These are phyloP conservation scores for Galeopsis tetrahit DNA, from an alignment of 257 asterid genomes.

Conservation along the genomic window DNA sequence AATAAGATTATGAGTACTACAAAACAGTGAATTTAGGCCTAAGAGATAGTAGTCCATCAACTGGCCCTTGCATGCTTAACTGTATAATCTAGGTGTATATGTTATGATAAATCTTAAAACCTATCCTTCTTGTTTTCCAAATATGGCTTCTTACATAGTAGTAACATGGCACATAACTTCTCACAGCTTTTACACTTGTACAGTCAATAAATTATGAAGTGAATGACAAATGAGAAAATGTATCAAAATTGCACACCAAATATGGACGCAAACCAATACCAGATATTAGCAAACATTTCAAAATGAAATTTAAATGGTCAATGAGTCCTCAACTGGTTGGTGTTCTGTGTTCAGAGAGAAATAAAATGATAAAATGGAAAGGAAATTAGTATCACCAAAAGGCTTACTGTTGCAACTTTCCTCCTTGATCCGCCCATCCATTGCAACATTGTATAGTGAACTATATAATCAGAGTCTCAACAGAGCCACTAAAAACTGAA, in stretches of 20 bases:
- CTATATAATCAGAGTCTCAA: slow-evolving; percentile 26
- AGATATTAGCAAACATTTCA: not conserved
- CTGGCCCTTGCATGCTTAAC: slow-evolving; percentile 6
- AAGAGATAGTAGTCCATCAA: slow-evolving; percentile 5
- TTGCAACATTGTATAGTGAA: slow-evolving; percentile 64
- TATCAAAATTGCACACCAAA: slow-evolving; percentile 13
- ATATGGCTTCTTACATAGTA: slow-evolving; percentile 4
- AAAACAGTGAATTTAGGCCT: not conserved
- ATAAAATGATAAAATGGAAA: slow-evolving; percentile 22
- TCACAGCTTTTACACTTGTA: slow-evolving; percentile 1
- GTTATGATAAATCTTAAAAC: not conserved
- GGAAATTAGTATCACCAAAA: slow-evolving; percentile 9
- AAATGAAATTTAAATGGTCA: slow-evolving; percentile 13
- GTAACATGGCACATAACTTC: not conserved
- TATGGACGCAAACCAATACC: not conserved
- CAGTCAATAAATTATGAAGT: slow-evolving; percentile 21
- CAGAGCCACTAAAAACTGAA: slow-evolving; percentile 29
- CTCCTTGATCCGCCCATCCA: slow-evolving; percentile 99
- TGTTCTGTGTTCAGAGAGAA: slow-evolving; percentile 9
- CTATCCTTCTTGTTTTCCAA: not conserved
- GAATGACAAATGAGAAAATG: slow-evolving; percentile 13
- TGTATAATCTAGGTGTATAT: slow-evolving; percentile 3
- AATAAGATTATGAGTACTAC: not conserved
- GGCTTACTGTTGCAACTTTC: slow-evolving; percentile 76
- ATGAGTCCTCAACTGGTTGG: slow-evolving; percentile 10